Evolutionary conservation across 2,329 filamentous ascomycete genomes (phyloP).

Genomic region (Colletotrichum tamarilloi): DNA sequence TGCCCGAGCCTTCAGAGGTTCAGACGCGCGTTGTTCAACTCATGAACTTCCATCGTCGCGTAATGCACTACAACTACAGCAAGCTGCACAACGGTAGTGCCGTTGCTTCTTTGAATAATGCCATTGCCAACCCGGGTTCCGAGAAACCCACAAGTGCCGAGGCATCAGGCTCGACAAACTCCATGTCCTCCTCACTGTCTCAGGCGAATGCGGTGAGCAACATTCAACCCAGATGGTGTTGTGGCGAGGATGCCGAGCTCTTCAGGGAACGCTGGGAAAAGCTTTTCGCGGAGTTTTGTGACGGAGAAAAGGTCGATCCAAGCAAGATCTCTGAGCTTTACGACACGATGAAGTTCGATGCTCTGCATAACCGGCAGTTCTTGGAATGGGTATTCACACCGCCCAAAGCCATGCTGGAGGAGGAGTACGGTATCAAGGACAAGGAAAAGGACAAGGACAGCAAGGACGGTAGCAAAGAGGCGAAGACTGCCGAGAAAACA

Average conservation of each 20-base stretch:
- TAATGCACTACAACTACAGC: constrained; percentile 94
- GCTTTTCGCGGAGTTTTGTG: constrained; percentile 94
- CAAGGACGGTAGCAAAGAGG: constrained; percentile 44
- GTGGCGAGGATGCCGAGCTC: constrained; percentile 91
- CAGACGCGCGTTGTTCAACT: constrained; percentile 91
- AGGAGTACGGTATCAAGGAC: constrained; percentile 65
- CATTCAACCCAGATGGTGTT: constrained; percentile 95
- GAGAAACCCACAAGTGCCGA: constrained; percentile 56
- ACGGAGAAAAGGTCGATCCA: constrained; percentile 97
- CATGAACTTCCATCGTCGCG: constrained; percentile 96
- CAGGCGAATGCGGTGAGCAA: constrained; percentile 72
- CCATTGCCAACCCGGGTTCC: constrained; percentile 62
- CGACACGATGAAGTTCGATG: constrained; percentile 99
- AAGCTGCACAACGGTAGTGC: constrained; percentile 76
- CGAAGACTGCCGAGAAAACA: constrained; percentile 49
- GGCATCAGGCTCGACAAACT: constrained; percentile 48
- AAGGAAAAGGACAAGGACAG: constrained; percentile 40
- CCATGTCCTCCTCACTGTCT: constrained; percentile 63
- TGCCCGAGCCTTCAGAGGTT: constrained; percentile 93
- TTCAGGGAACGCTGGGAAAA: constrained; percentile 99
- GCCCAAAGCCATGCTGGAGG: constrained; percentile 79
- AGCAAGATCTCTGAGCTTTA: constrained; percentile 99
- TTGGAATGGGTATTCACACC: constrained; percentile 98
- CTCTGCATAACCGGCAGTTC: constrained; percentile 94
- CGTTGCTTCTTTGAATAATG: constrained; percentile 70